Evolutionary conservation across 805 yeast genomes (phyloP), one percentile per base, ranked within the genome.

Genomic region (Schizosaccharomyces cryophilus): DNA sequence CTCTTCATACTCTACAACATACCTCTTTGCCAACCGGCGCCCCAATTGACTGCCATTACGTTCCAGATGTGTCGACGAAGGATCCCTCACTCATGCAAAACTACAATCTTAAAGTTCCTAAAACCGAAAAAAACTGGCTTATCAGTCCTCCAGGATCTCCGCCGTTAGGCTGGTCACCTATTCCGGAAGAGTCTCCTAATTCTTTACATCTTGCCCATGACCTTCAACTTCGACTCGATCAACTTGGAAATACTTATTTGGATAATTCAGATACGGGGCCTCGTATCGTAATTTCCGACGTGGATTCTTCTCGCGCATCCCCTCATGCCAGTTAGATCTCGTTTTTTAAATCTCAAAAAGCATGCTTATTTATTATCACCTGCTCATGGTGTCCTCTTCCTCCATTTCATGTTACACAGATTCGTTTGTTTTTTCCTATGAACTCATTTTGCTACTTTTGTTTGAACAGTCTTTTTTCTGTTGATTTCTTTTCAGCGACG

Each of bases 81-180:
- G 40, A 35, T 35, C 40, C 40, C 13, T 35, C 40, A 2, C 40
- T 35, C 13, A 35, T 35, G 40, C 40, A 35, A 35, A 9, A 11
- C 13, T 35, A 13, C 40, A 35, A 15, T 35, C 13, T 35, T 3
- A 17, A 24, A 17, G 56, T 64, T 13, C 68, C 68, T 2, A 66
- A 64, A 29, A 56, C 59, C 21, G 68, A 67, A 19, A 61, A 62
- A 61, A 55, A 65, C 29, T 61, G 65, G 54, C 56, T 66, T 51
- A 65, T 66, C 15, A 65, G 67, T 24, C 68, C 68, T 17, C 68
- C 68, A 29, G 66, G 67, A 30, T 66, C 68, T 19, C 68, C 68
- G n/a, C 68, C 68, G 1, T 62, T 64, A 3, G 68, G 64, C 1
- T 66, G 68, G 68, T 62, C 61, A 30, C 35, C 64, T 24, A 24